Evolutionary conservation across 345 rosid species (phyloP).

Genomic region (Salix caprea): DNA sequence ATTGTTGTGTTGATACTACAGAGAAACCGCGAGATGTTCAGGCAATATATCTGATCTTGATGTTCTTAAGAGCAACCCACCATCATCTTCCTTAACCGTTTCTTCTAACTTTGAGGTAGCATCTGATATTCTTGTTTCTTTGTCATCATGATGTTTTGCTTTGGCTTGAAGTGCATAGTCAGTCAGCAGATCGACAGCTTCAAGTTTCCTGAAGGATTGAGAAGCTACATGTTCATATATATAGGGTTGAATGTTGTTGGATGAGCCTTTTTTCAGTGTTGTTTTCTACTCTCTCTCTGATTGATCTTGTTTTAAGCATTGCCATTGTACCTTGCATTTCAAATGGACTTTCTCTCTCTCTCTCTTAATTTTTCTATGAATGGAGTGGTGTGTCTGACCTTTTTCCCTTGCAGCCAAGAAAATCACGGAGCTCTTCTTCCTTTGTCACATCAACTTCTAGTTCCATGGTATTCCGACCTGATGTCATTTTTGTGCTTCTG

Average conservation of each 20-base stretch:
- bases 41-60: conserved; percentile 45
- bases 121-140: neutral
- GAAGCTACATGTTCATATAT: no score
- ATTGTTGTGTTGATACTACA: no score
- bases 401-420: conserved; percentile 53
- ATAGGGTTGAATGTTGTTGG: no score
- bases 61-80: conserved; percentile 43
- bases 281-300: neutral
- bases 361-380: neutral
- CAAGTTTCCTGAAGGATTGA: no score
- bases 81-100: conserved; percentile 48
- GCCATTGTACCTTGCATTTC: neutral
- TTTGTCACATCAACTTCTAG: conserved; percentile 40
- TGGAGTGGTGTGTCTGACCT: neutral
- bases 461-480: conserved; percentile 57
- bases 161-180: no score
- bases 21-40: conserved; percentile 53
- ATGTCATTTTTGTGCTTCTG: conserved; percentile 54
- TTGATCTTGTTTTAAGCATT: neutral
- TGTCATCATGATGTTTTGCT: no score
- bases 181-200: no score
- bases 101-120: conserved; percentile 81
- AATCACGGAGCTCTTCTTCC: conserved; percentile 49
- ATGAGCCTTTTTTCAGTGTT: no score
- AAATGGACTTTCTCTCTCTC: neutral